Evolutionary conservation across 2,329 filamentous ascomycete genomes (phyloP), one percentile per base, ranked within the genome.

Genomic region (Corynespora cassiicola): DNA sequence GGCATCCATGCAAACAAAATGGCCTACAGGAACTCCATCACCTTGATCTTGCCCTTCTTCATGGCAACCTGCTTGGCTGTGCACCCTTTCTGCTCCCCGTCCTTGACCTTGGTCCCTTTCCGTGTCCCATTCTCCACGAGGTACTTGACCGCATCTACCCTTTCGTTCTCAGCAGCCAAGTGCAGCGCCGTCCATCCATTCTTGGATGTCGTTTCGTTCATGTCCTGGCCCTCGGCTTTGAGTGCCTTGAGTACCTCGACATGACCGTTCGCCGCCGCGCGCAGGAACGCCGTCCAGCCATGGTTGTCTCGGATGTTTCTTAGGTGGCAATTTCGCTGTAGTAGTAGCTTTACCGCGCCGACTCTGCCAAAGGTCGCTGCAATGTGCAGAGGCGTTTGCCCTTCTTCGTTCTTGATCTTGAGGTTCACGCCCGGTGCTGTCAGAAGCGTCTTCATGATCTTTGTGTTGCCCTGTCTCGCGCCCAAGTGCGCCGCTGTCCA

Each of bases 401-500:
- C 46, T 10, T 48, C 46, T 7, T 29, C n/a, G n/a, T 52, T 51
- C 18, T 42, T 50, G 15, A 53, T 44, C 9, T 35, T 39, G 3
- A 53, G 23, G 17, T 55, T 35, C 4, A 53, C 38, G 5, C 39
- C 49, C 9, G 36, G 33, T 2, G 31, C 46, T 8, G 48, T 50
- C 12, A 48, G 18, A 1, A 55, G 33, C 8, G 39, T 45, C n/a
- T 37, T 47, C 26, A 55, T 8, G 5, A 55, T 47, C 33, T 38
- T 44, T 2, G 28, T 43, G 16, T 48, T 46, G 9, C 44, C 49
- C 22, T 51, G 34, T 19, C 39, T 30, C n/a, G 46, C 47, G 12
- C 49, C 52, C 5, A 55, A 22, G 30, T 55, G 49, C 20, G 38
- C 38, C 19, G 49, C 51, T 9, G 51, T 54, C 49, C 49, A 54